phyloP scores from a whole-genome alignment of 768 basidiomycete genomes.

The Termitomyces sp. region DNA sequence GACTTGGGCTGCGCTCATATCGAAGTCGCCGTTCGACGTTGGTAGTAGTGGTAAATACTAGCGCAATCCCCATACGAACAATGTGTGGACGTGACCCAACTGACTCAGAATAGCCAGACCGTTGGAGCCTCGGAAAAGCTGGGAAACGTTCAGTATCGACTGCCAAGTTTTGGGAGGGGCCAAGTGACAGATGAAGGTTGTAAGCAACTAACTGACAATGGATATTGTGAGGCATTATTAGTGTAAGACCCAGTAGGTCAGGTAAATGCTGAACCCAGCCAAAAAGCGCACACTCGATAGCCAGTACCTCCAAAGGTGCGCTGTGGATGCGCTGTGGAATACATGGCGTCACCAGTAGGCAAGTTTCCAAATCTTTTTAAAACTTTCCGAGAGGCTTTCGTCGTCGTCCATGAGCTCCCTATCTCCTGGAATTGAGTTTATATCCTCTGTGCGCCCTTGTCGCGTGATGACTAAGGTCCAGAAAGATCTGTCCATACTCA shows the following conservation, averaged over 20 bases:
- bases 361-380: background rate
- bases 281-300: constrained; percentile 1
- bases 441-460: background rate
- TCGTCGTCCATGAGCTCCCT: background rate
- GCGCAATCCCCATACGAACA: no score
- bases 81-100: no score
- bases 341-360: no score
- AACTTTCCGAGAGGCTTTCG: background rate
- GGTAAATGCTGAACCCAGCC: background rate
- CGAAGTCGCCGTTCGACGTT: no score
- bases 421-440: no score
- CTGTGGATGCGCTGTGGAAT: no score
- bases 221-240: background rate
- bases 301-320: background rate
- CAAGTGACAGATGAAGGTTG: background rate
- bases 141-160: constrained; percentile 1
- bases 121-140: background rate
- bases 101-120: no score
- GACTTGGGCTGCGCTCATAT: background rate
- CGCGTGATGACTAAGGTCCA: background rate
- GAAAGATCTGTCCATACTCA: background rate
- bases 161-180: constrained; percentile 4
- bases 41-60: no score
- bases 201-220: background rate
- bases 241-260: background rate